Evolutionary conservation across 2,329 filamentous ascomycete genomes (phyloP).

Genomic region (Penicillium sp.): DNA sequence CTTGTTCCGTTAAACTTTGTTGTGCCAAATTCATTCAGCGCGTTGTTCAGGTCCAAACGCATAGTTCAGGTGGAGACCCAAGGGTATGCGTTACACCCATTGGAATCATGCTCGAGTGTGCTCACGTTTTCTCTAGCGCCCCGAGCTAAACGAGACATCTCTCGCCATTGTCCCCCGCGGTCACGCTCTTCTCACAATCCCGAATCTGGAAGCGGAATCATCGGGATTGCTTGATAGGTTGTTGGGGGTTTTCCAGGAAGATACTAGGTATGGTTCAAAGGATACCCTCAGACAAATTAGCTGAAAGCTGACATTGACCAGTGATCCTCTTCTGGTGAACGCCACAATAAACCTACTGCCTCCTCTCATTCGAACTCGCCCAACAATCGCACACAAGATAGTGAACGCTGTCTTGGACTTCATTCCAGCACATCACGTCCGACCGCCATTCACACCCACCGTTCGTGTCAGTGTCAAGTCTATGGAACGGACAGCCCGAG

Average conservation of each 20-base stretch:
- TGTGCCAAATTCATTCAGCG: slow-evolving; percentile 97
- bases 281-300: not conserved
- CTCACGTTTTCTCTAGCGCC: slow-evolving; percentile 52
- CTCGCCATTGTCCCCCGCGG: slow-evolving; percentile 80
- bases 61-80: slow-evolving; percentile 77
- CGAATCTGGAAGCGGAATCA: slow-evolving; percentile 87
- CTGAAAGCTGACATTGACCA: slow-evolving; percentile 39
- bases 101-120: slow-evolving; percentile 2
- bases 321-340: slow-evolving; percentile 85
- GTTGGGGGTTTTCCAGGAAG: slow-evolving; percentile 80
- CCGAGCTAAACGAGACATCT: slow-evolving; percentile 79
- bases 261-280: slow-evolving; percentile 63
- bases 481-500: slow-evolving; percentile 89
- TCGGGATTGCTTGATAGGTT: slow-evolving; percentile 88
- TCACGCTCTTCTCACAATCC: slow-evolving; percentile 76
- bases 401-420: slow-evolving; percentile 84
- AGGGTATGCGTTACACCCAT: slow-evolving; percentile 61
- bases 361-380: slow-evolving; percentile 77
- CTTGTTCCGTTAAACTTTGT: slow-evolving; percentile 79
- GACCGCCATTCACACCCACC: slow-evolving; percentile 74
- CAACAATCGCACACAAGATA: slow-evolving; percentile 80
- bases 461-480: slow-evolving; percentile 83
- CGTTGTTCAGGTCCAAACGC: slow-evolving; percentile 88
- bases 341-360: slow-evolving; percentile 88
- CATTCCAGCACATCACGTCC: slow-evolving; percentile 82